Conservation (phyloP, 495 filamentous ascomycete genomes). For the Penicillium turbatum region DNA sequence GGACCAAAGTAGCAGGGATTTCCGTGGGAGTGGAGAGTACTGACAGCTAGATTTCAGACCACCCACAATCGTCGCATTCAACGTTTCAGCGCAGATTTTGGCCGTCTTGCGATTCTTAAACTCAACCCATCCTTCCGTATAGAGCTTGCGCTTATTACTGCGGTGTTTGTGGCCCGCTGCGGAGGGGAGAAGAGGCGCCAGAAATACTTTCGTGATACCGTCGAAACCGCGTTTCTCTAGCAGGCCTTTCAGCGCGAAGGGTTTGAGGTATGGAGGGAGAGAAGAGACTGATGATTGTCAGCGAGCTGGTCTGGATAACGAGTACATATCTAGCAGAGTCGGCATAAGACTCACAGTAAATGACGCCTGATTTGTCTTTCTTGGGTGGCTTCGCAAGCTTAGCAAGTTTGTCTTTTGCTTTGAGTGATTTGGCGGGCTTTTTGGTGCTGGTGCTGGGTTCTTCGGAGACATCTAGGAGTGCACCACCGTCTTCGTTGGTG, state of each 20-base stretch:
- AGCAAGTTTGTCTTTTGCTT: slow-evolving; percentile 20
- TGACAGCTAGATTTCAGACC: slow-evolving; percentile 59
- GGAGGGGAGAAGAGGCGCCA: slow-evolving; percentile 71
- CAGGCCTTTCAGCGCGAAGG: slow-evolving; percentile 69
- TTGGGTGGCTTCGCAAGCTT: slow-evolving; percentile 15
- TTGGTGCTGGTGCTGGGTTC: slow-evolving; percentile 13
- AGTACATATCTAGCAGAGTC: too few species aligned
- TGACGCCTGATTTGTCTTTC: slow-evolving; percentile 61
- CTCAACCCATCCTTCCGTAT: slow-evolving; percentile 93
- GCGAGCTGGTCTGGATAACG: too few species aligned
- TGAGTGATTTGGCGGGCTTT: slow-evolving; percentile 21
- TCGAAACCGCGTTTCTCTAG: slow-evolving; percentile 66
- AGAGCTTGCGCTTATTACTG: slow-evolving; percentile 86
- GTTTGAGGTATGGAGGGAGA: slow-evolving; percentile 93
- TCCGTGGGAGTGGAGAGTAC: background rate
- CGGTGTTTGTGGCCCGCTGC: slow-evolving; percentile 55
- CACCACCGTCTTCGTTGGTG: slow-evolving; percentile 12
- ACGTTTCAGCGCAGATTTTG: slow-evolving; percentile 73
- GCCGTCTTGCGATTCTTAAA: slow-evolving; percentile 74
- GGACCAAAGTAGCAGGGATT: background rate
- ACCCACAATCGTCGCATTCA: slow-evolving; percentile 79
- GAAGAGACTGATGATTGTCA: slow-evolving; percentile 56
- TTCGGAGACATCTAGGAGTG: slow-evolving; percentile 16
- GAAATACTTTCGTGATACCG: slow-evolving; percentile 78
- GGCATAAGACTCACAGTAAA: slow-evolving; percentile 56